Evolutionary conservation across 2,329 filamentous ascomycete genomes (phyloP), one percentile per base, ranked within the genome.

Genomic region (Chaetomiaceae sp.): DNA sequence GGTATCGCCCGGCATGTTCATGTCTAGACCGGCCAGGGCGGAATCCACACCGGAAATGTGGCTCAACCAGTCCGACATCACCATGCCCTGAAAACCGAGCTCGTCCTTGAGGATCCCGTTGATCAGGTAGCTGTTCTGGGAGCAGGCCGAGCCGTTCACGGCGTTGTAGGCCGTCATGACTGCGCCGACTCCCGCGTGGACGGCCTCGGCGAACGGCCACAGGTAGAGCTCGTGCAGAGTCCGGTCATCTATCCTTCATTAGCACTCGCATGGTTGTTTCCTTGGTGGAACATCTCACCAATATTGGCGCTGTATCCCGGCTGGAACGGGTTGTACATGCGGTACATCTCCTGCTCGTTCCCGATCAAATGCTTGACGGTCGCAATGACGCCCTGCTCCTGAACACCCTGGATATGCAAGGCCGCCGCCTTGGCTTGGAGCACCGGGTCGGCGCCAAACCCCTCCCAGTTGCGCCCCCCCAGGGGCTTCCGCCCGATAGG

Each of bases 41-140:
- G 84, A 84, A 17, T 80, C 82, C 14, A 92, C 87, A 6, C 89
- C 89, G 8, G 83, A 85, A 57, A 87, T 77, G 66, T 91, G 88
- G 3, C 87, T 87, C 17, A 89, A 72, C 87, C 88, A 94, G 67
- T 95, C 89, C n/a, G 79, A 83, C 80, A 89, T 83, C 53, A 92
- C 79, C 63, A 89, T 89, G 0, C 88, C 88, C 61, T 90, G 87
- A 72, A 92, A 92, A 38, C 87, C 88, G 1, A 92, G 76, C 69
- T 94, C 88, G 25, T 80, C 79, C 72, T 94, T 94, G 61, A 94
- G 75, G 2, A 94, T 71, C 40, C 84, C 82, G 65, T 94, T 94
- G 60, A 90, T 72, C 9, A 87, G 70, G 64, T 87, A 84, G 27
- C 84, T 87, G 73, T 94, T 94, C 64, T 92, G 87, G 70, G 89